Percentiles rank a stretch among this genome's conserved stretches.
Evolutionary conservation across 1,139 yeast species (phyloP).

Genomic region (Hansenula sp.): DNA sequence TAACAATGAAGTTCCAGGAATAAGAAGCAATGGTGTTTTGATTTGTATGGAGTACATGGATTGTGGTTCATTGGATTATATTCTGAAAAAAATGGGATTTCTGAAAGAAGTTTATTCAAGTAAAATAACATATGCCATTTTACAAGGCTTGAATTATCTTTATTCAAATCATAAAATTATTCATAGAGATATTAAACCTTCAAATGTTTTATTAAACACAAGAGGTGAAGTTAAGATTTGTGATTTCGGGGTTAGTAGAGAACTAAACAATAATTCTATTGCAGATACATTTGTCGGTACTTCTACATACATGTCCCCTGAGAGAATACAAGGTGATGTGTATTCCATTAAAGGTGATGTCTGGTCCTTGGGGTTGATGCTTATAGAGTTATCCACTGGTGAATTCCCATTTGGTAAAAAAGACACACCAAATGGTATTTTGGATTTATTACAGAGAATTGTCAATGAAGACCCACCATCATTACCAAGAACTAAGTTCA

Average conservation of each 20-base stretch:
- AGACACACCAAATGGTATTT: conserved; percentile 79
- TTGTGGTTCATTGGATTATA: conserved; percentile 87
- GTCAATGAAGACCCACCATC: conserved; percentile 92
- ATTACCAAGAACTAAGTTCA: conserved; percentile 38
- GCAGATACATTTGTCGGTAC: conserved; percentile 98
- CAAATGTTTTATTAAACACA: conserved; percentile 77
- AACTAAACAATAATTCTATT: conserved; percentile 74
- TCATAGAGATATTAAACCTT: conserved; percentile 91
- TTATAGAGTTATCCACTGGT: conserved; percentile 86
- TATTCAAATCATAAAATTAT: conserved; percentile 81
- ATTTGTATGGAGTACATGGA: conserved; percentile 97
- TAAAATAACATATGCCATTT: conserved; percentile 71
- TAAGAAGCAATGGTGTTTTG: conserved; percentile 34
- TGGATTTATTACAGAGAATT: conserved; percentile 85
- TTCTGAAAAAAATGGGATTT: conserved; percentile 49
- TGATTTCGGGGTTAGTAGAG: conserved; percentile 93
- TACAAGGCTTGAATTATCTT: conserved; percentile 77
- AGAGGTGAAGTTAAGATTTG: conserved; percentile 80
- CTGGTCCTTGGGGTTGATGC: conserved; percentile 92
- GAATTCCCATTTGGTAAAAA: conserved; percentile 55
- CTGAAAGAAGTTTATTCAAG: conserved; percentile 69
- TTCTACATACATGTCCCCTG: conserved; percentile 97
- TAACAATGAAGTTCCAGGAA: conserved; percentile 10
- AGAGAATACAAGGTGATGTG: conserved; percentile 89
- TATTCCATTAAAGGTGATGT: conserved; percentile 93